These are phyloP conservation scores for Talaromyces sp. DNA, from an alignment of 2,329 filamentous ascomycete genomes.

Conservation along the genomic window DNA sequence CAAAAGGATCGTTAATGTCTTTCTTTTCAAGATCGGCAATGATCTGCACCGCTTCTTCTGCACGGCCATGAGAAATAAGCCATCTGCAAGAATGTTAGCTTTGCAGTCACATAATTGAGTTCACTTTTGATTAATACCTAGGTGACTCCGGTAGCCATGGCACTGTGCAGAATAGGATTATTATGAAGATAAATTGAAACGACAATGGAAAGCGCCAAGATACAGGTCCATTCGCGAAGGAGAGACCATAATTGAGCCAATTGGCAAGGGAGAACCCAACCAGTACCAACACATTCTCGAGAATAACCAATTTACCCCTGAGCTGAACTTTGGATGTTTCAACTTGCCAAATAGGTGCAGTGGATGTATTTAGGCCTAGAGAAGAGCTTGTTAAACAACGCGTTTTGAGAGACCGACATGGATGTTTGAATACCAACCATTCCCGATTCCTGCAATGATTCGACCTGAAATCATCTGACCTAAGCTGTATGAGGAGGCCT, in stretches of 20 bases:
- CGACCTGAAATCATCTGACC: constrained; percentile 55
- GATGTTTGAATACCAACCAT: constrained; percentile 42
- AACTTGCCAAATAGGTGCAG: constrained; percentile 53
- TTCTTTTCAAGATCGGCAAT: constrained; percentile 39
- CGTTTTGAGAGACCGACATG: neutral
- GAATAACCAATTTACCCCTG: constrained; percentile 28
- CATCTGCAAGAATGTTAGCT: constrained; percentile 23
- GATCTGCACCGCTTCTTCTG: constrained; percentile 47
- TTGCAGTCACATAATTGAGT: constrained; percentile 17
- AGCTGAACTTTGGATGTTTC: constrained; percentile 51
- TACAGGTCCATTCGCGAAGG: constrained; percentile 39
- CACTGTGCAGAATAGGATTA: constrained; percentile 27
- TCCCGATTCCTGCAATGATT: constrained; percentile 51
- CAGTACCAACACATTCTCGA: constrained; percentile 30
- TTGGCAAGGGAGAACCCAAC: constrained; percentile 48
- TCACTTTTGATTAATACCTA: constrained; percentile 20
- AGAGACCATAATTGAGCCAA: constrained; percentile 48
- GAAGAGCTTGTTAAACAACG: neutral
- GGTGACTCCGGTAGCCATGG: constrained; percentile 42
- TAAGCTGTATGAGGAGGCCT: constrained; percentile 49
- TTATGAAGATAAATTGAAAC: constrained; percentile 35
- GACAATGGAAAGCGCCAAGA: constrained; percentile 36
- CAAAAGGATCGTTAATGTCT: constrained; percentile 42
- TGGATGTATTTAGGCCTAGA: constrained; percentile 52
- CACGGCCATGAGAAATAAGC: constrained; percentile 21